Percentiles rank a stretch among this genome's conserved stretches.
Conservation (phyloP, 805 yeast genomes). For the Candida dendrica region DNA sequence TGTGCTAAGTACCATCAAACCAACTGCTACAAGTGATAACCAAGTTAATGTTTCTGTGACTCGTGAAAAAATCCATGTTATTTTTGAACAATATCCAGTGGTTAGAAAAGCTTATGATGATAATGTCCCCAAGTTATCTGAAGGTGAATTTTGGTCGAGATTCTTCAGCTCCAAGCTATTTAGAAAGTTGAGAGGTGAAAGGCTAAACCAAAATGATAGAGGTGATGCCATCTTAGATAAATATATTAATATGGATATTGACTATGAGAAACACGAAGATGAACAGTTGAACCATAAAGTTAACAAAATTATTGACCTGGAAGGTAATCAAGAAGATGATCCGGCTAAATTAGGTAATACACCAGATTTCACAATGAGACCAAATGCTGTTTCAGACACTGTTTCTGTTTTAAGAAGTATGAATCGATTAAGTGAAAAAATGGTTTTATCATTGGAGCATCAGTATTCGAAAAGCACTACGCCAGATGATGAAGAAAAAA, state of each 20-base stretch:
- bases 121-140: conserved; percentile 80
- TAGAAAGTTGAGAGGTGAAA: conserved; percentile 84
- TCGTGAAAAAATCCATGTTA: conserved; percentile 80
- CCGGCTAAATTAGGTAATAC: conserved; percentile 67
- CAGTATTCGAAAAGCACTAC: conserved; percentile 30
- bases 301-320: conserved; percentile 67
- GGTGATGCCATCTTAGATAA: conserved; percentile 83
- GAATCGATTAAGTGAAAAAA: conserved; percentile 79
- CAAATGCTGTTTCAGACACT: conserved; percentile 55
- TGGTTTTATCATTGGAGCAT: conserved; percentile 53
- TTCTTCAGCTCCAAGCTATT: conserved; percentile 88
- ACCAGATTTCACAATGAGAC: conserved; percentile 85
- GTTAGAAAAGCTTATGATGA: conserved; percentile 86
- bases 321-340: conserved; percentile 77
- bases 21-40: conserved; percentile 88
- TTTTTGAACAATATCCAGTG: conserved; percentile 88
- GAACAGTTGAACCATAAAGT: conserved; percentile 39
- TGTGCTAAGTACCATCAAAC: conserved; percentile 87
- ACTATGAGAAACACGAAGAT: conserved; percentile 39
- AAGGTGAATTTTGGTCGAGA: conserved; percentile 94
- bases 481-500: conserved; percentile 28
- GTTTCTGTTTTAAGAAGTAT: conserved; percentile 75
- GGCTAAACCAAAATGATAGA: conserved; percentile 63
- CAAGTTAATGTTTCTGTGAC: conserved; percentile 91
- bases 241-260: conserved; percentile 67